A percentile compares a stretch with the other conserved stretches of the same genome.
Conservation (phyloP, 345 rosid genomes). For the Aquilaria malaccensis region DNA sequence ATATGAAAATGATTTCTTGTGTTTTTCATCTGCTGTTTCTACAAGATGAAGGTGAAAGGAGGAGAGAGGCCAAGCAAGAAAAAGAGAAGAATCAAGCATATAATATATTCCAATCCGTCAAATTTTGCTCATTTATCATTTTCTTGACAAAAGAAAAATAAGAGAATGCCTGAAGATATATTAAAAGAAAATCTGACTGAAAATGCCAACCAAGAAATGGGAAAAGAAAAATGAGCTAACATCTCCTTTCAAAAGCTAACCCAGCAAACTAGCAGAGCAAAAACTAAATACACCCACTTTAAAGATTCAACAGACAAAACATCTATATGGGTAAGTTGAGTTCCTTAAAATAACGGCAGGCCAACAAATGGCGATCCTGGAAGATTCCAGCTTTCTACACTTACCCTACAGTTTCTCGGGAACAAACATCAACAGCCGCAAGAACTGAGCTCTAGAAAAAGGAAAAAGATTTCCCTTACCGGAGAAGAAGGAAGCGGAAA, state of each 20-base stretch:
- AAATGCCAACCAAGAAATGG: not conserved
- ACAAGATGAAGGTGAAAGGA: no score
- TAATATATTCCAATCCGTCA: no score
- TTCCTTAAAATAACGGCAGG: not conserved
- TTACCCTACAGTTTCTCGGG: slow-evolving; percentile 11
- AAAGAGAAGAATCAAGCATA: no score
- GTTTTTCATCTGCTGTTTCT: no score
- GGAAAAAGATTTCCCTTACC: slow-evolving; percentile 12
- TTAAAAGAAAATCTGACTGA: no score
- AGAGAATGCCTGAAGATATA: no score
- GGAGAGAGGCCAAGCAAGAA: no score
- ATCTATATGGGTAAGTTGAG: slow-evolving; percentile 3
- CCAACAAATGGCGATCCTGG: slow-evolving; percentile 8
- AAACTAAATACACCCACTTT: slow-evolving; percentile 2
- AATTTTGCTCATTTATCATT: no score
- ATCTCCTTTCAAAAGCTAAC: not conserved
- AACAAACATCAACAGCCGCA: slow-evolving; percentile 12
- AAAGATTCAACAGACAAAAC: slow-evolving; percentile 2
- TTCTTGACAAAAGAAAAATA: no score
- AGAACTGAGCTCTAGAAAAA: not conserved
- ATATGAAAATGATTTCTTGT: no score
- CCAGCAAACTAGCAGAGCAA: not conserved
- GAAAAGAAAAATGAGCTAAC: no score
- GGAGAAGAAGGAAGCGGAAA: slow-evolving; percentile 4
- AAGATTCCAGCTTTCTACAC: slow-evolving; percentile 11